phyloP scores from a whole-genome alignment of 2,329 filamentous ascomycete genomes.

The Pyrenophora seminiperda region DNA sequence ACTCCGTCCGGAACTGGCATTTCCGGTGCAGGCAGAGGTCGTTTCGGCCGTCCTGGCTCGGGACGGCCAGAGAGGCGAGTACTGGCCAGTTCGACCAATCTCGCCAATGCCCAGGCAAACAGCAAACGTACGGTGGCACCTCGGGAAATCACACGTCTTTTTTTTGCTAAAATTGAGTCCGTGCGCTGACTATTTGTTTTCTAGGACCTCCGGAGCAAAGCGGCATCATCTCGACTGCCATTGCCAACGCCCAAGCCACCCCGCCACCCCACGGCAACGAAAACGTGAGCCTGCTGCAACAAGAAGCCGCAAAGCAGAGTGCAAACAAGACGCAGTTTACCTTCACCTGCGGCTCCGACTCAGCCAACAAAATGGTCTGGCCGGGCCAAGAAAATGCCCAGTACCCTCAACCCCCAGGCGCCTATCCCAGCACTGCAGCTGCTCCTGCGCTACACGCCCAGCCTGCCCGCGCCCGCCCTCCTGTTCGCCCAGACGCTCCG shows the following conservation, averaged over 20 bases:
- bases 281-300: slow-evolving; percentile 77
- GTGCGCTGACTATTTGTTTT: slow-evolving; percentile 47
- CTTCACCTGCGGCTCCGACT: slow-evolving; percentile 92
- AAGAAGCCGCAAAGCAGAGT: slow-evolving; percentile 66
- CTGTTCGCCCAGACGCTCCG: slow-evolving; percentile 42
- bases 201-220: slow-evolving; percentile 56
- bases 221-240: slow-evolving; percentile 91
- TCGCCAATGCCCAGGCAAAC: slow-evolving; percentile 52
- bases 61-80: slow-evolving; percentile 52
- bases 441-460: slow-evolving; percentile 27
- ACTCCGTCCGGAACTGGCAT: slow-evolving; percentile 65
- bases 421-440: slow-evolving; percentile 34
- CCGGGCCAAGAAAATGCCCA: slow-evolving; percentile 62
- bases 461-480: slow-evolving; percentile 34
- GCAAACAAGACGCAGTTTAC: slow-evolving; percentile 89
- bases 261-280: slow-evolving; percentile 64
- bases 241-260: slow-evolving; percentile 75
- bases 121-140: slow-evolving; percentile 46
- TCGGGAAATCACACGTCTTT: slow-evolving; percentile 33
- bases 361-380: slow-evolving; percentile 78
- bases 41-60: slow-evolving; percentile 68
- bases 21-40: slow-evolving; percentile 82
- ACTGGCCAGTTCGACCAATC: slow-evolving; percentile 50
- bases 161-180: slow-evolving; percentile 26
- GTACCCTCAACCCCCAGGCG: slow-evolving; percentile 48